Evolutionary conservation across 768 basidiomycete species (phyloP), one percentile per base, ranked within the genome.

Genomic region (Inosperma sp.): DNA sequence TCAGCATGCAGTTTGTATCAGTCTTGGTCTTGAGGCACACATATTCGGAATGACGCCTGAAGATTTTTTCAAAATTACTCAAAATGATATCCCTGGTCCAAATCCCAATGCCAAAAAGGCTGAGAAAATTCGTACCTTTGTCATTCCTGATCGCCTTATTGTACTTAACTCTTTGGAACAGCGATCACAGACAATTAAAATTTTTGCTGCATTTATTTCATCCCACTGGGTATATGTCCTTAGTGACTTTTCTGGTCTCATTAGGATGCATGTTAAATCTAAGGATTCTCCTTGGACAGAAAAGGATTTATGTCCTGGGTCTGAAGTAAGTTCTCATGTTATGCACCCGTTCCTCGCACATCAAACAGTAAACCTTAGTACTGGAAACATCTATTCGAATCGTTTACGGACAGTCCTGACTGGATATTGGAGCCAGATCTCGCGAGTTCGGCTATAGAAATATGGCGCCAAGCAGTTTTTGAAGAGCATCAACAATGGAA

Each of bases 141-240:
- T 36, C 23, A 40, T 53, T 5, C 52, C 52, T 1, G 46, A 31
- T 8, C 7, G 37, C n/a, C 41, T 54, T 25, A 49, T 37, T 39
- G 55, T 36, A 2, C 31, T 37, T 4, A 19, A 30, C 12, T 56
- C 48, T 5, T 49, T 48, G 16, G 29, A 22, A 8, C 6, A 9
- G 1, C 30, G 14, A 4, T 29, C 45, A 29, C 14, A 35, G 19
- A 48, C 39, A 2, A 48, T 59, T 6, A 51, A 50, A 16, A 54
- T 59, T 6, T 36, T 59, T 14, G 56, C 53, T 0, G 56, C 58
- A 5, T 56, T 59, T 39, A 49, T 59, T 2, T 54, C 56, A 4
- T 4, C 47, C 16, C 6, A 46, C 4, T 48, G 48, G 39, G 53
- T 47, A 6, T 49, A 44, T 29, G 35, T 47, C 7, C 22, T 59